A percentile compares a stretch with the other conserved stretches of the same genome.
Conservation (phyloP, 768 basidiomycete species). For the Lentinula aciculospora region DNA sequence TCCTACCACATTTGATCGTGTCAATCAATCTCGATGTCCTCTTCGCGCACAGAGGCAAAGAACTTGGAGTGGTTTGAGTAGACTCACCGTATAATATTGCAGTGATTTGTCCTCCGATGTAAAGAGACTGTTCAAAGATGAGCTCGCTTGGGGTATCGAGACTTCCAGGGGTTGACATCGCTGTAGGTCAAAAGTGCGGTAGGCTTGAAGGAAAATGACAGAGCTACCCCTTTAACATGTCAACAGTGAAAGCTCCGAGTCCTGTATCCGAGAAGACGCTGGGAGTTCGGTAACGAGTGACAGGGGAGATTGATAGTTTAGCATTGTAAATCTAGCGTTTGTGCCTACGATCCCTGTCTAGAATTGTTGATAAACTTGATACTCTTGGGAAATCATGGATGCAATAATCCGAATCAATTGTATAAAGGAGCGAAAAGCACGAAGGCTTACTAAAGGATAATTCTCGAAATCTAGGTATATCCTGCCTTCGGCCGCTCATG, state of each 20-base stretch:
- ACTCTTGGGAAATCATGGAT: neutral
- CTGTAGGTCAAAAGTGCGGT: neutral
- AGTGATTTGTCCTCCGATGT: slow-evolving; percentile 18
- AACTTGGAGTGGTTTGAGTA: neutral
- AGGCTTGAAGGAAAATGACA: neutral
- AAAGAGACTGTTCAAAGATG: slow-evolving; percentile 13
- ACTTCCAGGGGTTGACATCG: neutral
- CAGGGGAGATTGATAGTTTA: neutral
- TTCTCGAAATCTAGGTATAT: neutral
- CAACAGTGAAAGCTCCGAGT: neutral
- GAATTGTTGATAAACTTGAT: neutral
- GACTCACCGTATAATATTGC: slow-evolving; percentile 18
- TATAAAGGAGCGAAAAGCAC: neutral
- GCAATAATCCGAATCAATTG: neutral
- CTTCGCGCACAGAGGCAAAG: neutral
- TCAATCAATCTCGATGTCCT: neutral
- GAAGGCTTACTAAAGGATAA: neutral
- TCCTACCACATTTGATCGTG: neutral
- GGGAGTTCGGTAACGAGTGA: neutral
- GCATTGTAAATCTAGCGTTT: neutral
- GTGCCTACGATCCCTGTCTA: neutral
- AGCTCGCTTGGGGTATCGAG: slow-evolving; percentile 5
- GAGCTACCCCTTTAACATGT: neutral
- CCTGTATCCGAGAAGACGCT: neutral
- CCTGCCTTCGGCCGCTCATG: neutral